Base-by-base conservation (phyloP, 805 yeast genomes). In the Candida vaughaniae region DNA sequence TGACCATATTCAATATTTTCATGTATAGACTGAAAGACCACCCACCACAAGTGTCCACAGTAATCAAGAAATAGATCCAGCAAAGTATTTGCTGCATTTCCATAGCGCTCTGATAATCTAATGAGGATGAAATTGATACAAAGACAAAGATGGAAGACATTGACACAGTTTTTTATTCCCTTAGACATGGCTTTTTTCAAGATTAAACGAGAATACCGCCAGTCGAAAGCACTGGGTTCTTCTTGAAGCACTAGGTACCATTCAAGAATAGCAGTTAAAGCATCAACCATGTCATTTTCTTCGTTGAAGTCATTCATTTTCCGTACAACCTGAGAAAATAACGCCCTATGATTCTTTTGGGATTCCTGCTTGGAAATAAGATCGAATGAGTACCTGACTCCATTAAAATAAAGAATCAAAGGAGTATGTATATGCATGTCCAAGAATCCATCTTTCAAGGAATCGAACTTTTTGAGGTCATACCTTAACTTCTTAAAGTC, bases 181-280 rank as follows among this genome's bases (percentile, higher is more conserved):
- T 6, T 35, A 15, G 29, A 31, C 2, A 20, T 30, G 11, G 26
- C 14, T 14, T 29, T 37, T 16, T 33, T 39, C 19, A 43, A 16
- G 18, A 31, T 23, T 8, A 25, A 25, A 11, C 39, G 40, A 15
- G 35, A 8, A 22, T 32, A 38, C 19, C 31, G 41, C 45, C 42
- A 36, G 28, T 36, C 45, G 9, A 12, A 8, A 3, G 31, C 43
- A 4, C 46, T 16, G 2, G 64, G 59, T 5, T 44, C 33, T 25
- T 57, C 56, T 30, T 65, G 69, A 3, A 55, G 16, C 11, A 62
- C 56, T 16, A 67, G 46, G 22, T 43, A 33, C 72, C 72, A 67
- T 26, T 51, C 46, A 4, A 62, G 43, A 6, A 66, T 27, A 0
- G 43, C 45, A 19, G 45, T 45, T 2, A 62, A 26, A 2, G 59